Evolutionary conservation across 179 eudicot species (phyloP), one percentile per base, ranked within the genome.

Genomic region (Nepenthes alata): DNA sequence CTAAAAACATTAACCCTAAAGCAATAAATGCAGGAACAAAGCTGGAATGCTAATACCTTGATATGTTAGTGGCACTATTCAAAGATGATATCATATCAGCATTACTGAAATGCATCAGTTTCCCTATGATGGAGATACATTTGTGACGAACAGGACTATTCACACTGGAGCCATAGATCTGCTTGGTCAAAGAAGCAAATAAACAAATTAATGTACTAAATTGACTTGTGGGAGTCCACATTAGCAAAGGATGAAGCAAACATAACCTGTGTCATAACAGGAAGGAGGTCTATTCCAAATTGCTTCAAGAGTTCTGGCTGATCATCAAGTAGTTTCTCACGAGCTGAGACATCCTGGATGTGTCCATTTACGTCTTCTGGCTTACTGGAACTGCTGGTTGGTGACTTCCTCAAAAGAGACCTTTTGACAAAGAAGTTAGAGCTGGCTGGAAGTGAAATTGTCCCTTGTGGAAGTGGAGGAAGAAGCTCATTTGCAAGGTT

Each of bases 401-500:
- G 80, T 6, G 89, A 74, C 71, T 77, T 85, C 78, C 74, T 87
- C 47, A 67, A 44, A 54, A 80, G 67, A 37, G 97, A 79, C 5
- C 91, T 91, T 80, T 81, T 85, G 8, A 77, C 75, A 71, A 82
- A 75, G 47, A 73, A 57, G 71, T 72, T 87, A 57, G 78, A 72
- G 70, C 89, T 77, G 51, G 82, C 60, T 58, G 95, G 99, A 77
- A 94, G 89, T 51, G 95, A 79, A 14, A 94, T 83, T 4, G 76
- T 87, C 69, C 99, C 99, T 80, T 81, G 86, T 1, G 99, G 97
- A 63, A 94, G 83, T 16, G 96, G 88, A 25, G 99, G 99, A 71
- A 94, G 97, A 73, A 94, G 96, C 85, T 94, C 97, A 59, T 94
- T 91, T 80, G 97, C 89, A 60, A 94, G 84, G 84, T 87, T 94